These are phyloP conservation scores for Platismatia glauca DNA, from an alignment of 495 filamentous ascomycete genomes.

Conservation along the genomic window DNA sequence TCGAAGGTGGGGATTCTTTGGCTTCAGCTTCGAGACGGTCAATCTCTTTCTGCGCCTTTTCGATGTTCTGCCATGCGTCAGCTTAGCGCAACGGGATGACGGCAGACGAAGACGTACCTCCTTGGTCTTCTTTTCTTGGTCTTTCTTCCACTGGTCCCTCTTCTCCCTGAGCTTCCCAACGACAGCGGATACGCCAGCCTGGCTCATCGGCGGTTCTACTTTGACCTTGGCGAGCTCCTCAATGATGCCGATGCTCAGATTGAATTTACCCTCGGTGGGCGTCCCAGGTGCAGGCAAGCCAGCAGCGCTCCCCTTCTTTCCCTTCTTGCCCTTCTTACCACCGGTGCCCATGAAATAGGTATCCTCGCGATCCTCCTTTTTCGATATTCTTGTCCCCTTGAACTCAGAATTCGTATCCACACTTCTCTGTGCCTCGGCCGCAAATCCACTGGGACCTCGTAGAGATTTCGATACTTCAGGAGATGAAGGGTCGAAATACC, in stretches of 20 bases:
- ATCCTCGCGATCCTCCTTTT: conserved; percentile 79
- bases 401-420: conserved; percentile 61
- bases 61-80: conserved; percentile 53
- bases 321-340: conserved; percentile 91
- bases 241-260: conserved; percentile 77
- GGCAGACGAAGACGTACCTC: conserved; percentile 51
- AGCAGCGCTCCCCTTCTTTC: conserved; percentile 55
- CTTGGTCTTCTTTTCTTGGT: conserved; percentile 84
- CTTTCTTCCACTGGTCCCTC: conserved; percentile 83
- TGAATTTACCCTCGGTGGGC: conserved; percentile 59
- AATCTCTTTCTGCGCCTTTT: conserved; percentile 60
- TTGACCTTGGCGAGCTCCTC: conserved; percentile 78
- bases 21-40: conserved; percentile 51
- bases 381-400: conserved; percentile 67
- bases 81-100: conserved; percentile 8
- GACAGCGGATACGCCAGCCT: conserved; percentile 64
- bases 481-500: conserved; percentile 79
- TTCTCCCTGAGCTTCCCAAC: conserved; percentile 87
- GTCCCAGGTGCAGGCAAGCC: conserved; percentile 36
- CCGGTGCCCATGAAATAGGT: conserved; percentile 73
- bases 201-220: conserved; percentile 77
- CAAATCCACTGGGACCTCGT: conserved; percentile 54
- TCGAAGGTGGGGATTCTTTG: conserved; percentile 35
- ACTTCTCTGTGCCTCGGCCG: conserved; percentile 68
- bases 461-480: conserved; percentile 44